Conservation (phyloP, 2,329 filamentous ascomycete genomes). For the Penicillium sp. region DNA sequence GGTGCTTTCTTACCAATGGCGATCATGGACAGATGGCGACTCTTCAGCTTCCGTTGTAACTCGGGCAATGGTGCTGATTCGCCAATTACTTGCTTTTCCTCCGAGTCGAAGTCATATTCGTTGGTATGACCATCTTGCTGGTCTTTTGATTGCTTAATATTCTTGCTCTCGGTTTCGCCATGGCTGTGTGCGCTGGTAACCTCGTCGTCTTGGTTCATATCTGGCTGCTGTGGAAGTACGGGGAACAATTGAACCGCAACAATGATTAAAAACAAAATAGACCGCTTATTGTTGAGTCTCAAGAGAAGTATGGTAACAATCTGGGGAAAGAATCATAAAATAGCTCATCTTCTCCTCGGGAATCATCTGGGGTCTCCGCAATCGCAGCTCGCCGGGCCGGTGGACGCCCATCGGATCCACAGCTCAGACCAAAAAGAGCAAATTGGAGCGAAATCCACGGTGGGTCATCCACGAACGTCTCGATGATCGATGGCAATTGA, state of each 20-base stretch:
- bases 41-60: slow-evolving; percentile 13
- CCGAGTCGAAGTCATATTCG: background rate
- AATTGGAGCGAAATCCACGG: background rate
- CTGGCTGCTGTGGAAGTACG: background rate
- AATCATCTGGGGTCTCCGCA: background rate
- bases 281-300: background rate
- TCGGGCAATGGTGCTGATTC: background rate
- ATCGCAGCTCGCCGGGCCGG: background rate
- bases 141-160: background rate
- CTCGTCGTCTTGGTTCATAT: background rate
- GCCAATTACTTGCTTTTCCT: background rate
- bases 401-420: background rate
- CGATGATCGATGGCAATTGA: background rate
- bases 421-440: background rate
- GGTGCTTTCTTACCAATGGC: slow-evolving; percentile 1
- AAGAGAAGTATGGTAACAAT: background rate
- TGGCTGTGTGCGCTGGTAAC: background rate
- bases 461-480: background rate
- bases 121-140: background rate
- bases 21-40: slow-evolving; percentile 15
- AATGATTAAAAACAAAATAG: background rate
- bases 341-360: background rate
- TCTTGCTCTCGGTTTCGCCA: background rate
- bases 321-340: background rate
- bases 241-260: background rate